Evolutionary conservation across 1,284 basidiomycete species (phyloP).

Genomic region (Boletus smithii): DNA sequence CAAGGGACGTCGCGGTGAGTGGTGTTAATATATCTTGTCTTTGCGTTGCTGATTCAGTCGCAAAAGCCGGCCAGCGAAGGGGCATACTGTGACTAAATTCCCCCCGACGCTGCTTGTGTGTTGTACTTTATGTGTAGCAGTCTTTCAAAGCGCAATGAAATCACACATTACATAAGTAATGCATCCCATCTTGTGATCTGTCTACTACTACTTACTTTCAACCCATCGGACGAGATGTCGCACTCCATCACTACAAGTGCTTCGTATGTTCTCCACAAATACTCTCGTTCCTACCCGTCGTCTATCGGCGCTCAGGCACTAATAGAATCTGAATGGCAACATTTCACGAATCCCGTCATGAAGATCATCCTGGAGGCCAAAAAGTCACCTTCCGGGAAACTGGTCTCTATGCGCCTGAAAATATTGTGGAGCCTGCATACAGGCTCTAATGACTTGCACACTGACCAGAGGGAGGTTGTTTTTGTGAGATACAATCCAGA

Average conservation of each 20-base stretch:
- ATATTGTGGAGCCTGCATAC: conserved; percentile 60
- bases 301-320: conserved; percentile 19
- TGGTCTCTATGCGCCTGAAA: conserved; percentile 59
- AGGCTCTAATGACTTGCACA: conserved; percentile 34
- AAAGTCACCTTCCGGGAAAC: conserved; percentile 44
- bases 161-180: neutral
- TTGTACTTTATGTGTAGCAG: conserved; percentile 9
- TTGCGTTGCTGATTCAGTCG: conserved; percentile 12
- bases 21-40: neutral
- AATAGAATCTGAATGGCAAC: conserved; percentile 62
- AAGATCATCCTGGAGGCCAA: conserved; percentile 59
- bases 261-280: conserved; percentile 57
- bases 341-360: conserved; percentile 67
- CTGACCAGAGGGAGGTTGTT: conserved; percentile 51
- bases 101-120: neutral
- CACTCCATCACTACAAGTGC: conserved; percentile 57
- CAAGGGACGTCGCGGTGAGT: conserved; percentile 76
- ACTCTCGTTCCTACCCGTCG: conserved; percentile 59
- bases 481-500: conserved; percentile 50
- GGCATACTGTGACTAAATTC: conserved; percentile 66
- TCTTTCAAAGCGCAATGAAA: neutral
- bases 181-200: no score
- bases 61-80: conserved; percentile 68
- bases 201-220: no score
- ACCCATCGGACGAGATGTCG: conserved; percentile 44